These are phyloP conservation scores for Backusella mclennaniae DNA, from an alignment of 192 early-diverging fungal species.

Conservation along the genomic window DNA sequence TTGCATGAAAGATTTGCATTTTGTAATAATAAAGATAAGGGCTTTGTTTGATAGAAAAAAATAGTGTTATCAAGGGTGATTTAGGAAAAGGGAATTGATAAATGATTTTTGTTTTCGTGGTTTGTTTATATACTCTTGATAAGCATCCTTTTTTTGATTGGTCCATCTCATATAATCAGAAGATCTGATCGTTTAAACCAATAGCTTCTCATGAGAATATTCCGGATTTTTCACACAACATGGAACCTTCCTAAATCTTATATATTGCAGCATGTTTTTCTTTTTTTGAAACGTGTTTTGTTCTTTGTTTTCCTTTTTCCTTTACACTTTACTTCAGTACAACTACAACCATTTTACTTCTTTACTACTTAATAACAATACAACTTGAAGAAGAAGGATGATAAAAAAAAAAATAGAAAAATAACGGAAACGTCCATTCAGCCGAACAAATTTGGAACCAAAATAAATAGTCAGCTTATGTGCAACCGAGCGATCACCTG, in stretches of 20 bases:
- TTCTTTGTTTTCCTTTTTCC: neutral
- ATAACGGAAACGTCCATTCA: neutral
- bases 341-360: neutral
- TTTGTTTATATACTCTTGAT: slow-evolving; percentile 13
- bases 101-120: slow-evolving; percentile 4
- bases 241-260: slow-evolving; percentile 6
- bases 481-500: neutral
- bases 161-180: neutral
- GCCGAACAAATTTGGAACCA: neutral
- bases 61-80: slow-evolving; percentile 5
- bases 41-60: neutral
- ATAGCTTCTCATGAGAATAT: neutral
- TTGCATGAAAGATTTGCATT: slow-evolving; percentile 12
- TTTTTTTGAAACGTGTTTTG: neutral
- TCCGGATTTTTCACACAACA: slow-evolving; percentile 3
- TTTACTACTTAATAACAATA: neutral
- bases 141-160: neutral
- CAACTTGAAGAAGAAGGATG: neutral
- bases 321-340: neutral
- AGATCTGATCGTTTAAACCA: neutral
- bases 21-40: neutral
- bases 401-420: neutral
- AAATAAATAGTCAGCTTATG: slow-evolving; percentile 2
- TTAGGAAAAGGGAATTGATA: slow-evolving; percentile 10
- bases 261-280: slow-evolving; percentile 2